Evolutionary conservation across 495 filamentous ascomycete genomes (phyloP), one percentile per base, ranked within the genome.

Genomic region (Penicillium coprophilum): DNA sequence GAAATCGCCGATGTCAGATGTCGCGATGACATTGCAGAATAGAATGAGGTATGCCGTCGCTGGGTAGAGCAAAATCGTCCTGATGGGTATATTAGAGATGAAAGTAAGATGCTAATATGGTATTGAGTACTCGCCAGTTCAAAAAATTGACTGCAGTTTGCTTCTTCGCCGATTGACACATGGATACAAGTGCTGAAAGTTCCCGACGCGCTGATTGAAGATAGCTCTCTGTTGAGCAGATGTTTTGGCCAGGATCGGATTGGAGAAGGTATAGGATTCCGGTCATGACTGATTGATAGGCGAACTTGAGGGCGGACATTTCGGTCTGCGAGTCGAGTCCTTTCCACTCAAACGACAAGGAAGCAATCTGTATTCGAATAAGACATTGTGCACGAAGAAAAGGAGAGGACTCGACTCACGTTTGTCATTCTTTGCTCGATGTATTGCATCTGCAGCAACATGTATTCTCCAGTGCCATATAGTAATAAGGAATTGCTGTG

Each of bases 271-370:
- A 58, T 6, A 62, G 56, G 13, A 64, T 55, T 24, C 43, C 53
- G 6, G 64, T 67, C 31, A 54, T 57, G 30, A 64, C 46, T 12
- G 61, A 67, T 38, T 67, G 59, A 39, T 62, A 57, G 46, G 61
- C 61, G 39, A 62, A 67, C 20, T 60, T 41, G 15, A 67, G 54
- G 8, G 64, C 55, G 2, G 61, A 54, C 23, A 67, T 54, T 53
- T 67, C 64, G 30, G 50, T 58, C 8, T 43, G 31, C 1, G 24
- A 23, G 30, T 67, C 61, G 6, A 67, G 50, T 6, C 61, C 61
- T 55, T 52, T 64, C 64, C 64, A 67, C 27, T 40, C 24, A 0
- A 30, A 19, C 4, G 56, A 64, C 44, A 53, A 48, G 4, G 56
- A 24, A 28, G 54, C 36, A 2, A 65, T 55, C 63, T 65, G 17